A percentile compares a stretch with the other conserved stretches of the same genome.
phyloP scores from a whole-genome alignment of 306 rosid genomes.

The Begonia loranthoides region DNA sequence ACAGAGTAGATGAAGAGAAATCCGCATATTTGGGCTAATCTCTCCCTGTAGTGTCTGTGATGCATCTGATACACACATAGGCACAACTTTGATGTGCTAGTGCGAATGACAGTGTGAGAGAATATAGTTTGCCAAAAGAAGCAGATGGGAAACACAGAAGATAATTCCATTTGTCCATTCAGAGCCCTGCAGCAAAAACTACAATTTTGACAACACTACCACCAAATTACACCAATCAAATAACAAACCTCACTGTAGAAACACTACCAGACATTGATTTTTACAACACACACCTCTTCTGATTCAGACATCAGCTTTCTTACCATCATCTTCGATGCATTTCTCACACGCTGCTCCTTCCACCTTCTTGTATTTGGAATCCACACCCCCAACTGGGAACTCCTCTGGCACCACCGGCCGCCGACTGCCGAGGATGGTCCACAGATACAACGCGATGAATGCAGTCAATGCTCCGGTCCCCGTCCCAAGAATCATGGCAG shows the following conservation, averaged over 20 bases:
- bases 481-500: conserved; percentile 75
- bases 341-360: conserved; percentile 50
- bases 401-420: conserved; percentile 87
- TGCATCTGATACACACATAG: too few species aligned
- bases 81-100: too few species aligned
- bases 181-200: conserved; percentile 12
- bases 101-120: too few species aligned
- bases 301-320: conserved; percentile 36
- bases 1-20: too few species aligned
- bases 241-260: conserved; percentile 37
- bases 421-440: conserved; percentile 69
- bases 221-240: conserved; percentile 35
- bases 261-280: conserved; percentile 20
- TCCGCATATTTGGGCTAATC: too few species aligned
- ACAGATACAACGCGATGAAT: conserved; percentile 53
- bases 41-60: too few species aligned
- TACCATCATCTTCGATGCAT: conserved; percentile 46
- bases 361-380: conserved; percentile 74
- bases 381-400: conserved; percentile 42
- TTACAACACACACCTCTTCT: conserved; percentile 40
- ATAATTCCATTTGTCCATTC: too few species aligned
- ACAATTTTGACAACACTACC: conserved; percentile 19
- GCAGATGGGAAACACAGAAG: too few species aligned
- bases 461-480: conserved; percentile 88
- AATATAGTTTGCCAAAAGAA: too few species aligned